Evolutionary conservation across 2,329 filamentous ascomycete genomes (phyloP).

Genomic region (Neofusicoccum ribis): DNA sequence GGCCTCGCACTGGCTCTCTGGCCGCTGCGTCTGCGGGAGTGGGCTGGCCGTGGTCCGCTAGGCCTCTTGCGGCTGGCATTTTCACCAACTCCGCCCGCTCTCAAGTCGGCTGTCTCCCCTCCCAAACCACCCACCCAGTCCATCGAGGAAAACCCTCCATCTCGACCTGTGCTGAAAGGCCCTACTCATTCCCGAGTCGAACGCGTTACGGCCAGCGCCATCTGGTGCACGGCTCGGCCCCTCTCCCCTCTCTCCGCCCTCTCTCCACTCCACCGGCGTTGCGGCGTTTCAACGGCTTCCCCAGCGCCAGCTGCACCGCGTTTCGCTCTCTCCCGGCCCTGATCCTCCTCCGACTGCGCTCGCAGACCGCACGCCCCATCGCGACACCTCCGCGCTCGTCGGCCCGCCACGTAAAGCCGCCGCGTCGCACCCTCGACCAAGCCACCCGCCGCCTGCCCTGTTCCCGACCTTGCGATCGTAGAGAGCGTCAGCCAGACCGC

Average conservation of each 20-base stretch:
- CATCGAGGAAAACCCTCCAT: slow-evolving; percentile 18
- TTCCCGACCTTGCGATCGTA: not conserved
- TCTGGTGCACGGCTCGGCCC: slow-evolving; percentile 41
- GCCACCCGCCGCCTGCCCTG: not conserved
- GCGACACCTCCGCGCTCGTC: not conserved
- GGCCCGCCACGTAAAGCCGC: not conserved
- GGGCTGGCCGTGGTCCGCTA: not conserved
- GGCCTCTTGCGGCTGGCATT: slow-evolving; percentile 4
- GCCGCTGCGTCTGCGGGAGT: not conserved
- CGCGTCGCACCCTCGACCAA: not conserved
- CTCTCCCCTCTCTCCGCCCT: slow-evolving; percentile 21
- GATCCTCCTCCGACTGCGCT: not conserved
- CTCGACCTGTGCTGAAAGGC: slow-evolving; percentile 37
- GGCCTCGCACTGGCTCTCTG: not conserved
- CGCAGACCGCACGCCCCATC: not conserved
- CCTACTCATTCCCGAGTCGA: slow-evolving; percentile 33
- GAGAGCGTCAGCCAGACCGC: slow-evolving; percentile 20
- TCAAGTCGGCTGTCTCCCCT: slow-evolving; percentile 29
- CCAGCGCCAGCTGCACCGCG: slow-evolving; percentile 1
- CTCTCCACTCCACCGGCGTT: slow-evolving; percentile 25
- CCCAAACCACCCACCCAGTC: slow-evolving; percentile 24
- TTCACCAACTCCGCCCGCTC: slow-evolving; percentile 19
- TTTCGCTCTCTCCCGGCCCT: not conserved
- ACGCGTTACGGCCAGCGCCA: slow-evolving; percentile 45
- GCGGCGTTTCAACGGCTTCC: slow-evolving; percentile 39